phyloP scores from a whole-genome alignment of 106 monocot species.

The Apostasia shenzhenica region DNA sequence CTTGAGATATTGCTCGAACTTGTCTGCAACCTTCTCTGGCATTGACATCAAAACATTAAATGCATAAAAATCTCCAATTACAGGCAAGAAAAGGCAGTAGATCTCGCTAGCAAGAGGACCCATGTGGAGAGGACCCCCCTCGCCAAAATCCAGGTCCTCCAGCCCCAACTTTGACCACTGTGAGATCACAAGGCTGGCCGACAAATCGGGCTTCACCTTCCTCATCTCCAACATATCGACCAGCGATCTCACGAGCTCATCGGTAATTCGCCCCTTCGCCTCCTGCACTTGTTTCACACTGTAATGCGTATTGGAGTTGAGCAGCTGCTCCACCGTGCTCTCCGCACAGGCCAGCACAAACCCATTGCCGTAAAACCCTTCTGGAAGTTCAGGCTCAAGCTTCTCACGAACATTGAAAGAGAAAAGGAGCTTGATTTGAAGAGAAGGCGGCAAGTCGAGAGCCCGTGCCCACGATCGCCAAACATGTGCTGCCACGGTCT shows the following conservation, averaged over 20 bases:
- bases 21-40: slow-evolving; percentile 41
- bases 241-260: slow-evolving; percentile 51
- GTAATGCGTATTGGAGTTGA: slow-evolving; percentile 14
- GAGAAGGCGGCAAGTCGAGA: slow-evolving; percentile 29
- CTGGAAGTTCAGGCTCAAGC: slow-evolving; percentile 42
- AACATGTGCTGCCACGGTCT: slow-evolving; percentile 68
- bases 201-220: slow-evolving; percentile 51
- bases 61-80: slow-evolving; percentile 54
- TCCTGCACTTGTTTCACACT: slow-evolving; percentile 47
- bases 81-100: slow-evolving; percentile 79
- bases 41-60: slow-evolving; percentile 74
- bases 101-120: slow-evolving; percentile 80
- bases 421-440: slow-evolving; percentile 67
- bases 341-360: slow-evolving; percentile 79
- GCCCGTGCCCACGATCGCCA: slow-evolving; percentile 72
- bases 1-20: slow-evolving; percentile 44
- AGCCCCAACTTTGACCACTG: slow-evolving; percentile 83
- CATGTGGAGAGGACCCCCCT: slow-evolving; percentile 64
- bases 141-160: slow-evolving; percentile 87
- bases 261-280: slow-evolving; percentile 49
- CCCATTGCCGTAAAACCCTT: slow-evolving; percentile 78
- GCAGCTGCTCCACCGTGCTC: slow-evolving; percentile 25
- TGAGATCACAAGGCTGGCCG: slow-evolving; percentile 72
- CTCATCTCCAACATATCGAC: slow-evolving; percentile 55
- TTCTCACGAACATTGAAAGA: slow-evolving; percentile 37